Evolutionary conservation across 805 yeast species (phyloP).

Genomic region (Ascoidea rubescens): DNA sequence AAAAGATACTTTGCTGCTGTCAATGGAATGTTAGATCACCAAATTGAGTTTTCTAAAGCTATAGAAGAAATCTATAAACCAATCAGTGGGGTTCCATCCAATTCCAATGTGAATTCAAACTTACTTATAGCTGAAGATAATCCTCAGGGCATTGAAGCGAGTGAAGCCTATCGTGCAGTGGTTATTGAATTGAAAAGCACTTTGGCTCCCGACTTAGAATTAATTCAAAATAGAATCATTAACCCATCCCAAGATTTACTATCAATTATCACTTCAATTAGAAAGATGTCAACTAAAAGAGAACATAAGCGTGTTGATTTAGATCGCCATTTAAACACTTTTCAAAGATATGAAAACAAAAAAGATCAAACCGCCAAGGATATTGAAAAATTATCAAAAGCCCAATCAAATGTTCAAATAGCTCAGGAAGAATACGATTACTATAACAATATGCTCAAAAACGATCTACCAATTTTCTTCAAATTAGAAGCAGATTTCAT

Average conservation of each 20-base stretch:
- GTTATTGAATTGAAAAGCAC: slow-evolving; percentile 78
- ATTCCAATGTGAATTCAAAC: slow-evolving; percentile 60
- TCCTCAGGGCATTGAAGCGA: slow-evolving; percentile 92
- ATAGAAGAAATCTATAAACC: slow-evolving; percentile 96
- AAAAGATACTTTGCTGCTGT: slow-evolving; percentile 85
- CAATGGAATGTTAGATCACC: slow-evolving; percentile 85
- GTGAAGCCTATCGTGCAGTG: slow-evolving; percentile 80
- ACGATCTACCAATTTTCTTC: slow-evolving; percentile 79
- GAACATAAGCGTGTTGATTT: slow-evolving; percentile 90
- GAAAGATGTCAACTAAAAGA: slow-evolving; percentile 92
- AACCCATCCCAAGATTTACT: slow-evolving; percentile 86
- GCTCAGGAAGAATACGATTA: slow-evolving; percentile 95
- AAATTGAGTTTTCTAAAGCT: slow-evolving; percentile 88
- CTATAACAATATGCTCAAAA: slow-evolving; percentile 87
- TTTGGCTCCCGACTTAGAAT: slow-evolving; percentile 82
- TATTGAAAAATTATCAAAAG: slow-evolving; percentile 79
- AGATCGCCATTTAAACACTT: slow-evolving; percentile 65
- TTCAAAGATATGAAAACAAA: slow-evolving; percentile 65
- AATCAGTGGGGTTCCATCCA: slow-evolving; percentile 81
- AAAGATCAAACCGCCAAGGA: slow-evolving; percentile 78
- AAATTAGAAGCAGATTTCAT: slow-evolving; percentile 84
- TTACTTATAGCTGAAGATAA: slow-evolving; percentile 71
- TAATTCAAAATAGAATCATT: slow-evolving; percentile 81
- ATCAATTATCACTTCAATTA: slow-evolving; percentile 63
- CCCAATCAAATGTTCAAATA: slow-evolving; percentile 77